phyloP scores from a whole-genome alignment of 495 filamentous ascomycete species.

The Tuber melanosporum region DNA sequence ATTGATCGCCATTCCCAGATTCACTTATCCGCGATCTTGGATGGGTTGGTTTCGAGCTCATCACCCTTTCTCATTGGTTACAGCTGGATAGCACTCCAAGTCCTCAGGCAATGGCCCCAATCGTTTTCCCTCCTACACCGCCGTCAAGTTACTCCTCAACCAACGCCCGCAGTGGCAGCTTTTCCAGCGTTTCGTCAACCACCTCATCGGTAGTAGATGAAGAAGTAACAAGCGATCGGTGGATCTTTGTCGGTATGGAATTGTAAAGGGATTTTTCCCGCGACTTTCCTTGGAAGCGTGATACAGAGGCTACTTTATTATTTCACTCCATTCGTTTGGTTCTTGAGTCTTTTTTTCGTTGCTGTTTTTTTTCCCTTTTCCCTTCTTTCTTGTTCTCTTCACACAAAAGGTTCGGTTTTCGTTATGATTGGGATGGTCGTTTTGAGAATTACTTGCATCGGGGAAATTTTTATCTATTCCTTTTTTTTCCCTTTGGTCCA shows the following conservation, averaged over 20 bases:
- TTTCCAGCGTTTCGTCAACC: constrained; percentile 31
- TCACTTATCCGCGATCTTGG: constrained; percentile 70
- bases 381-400: neutral
- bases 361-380: neutral
- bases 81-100: constrained; percentile 21
- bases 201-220: constrained; percentile 39
- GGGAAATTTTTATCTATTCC: neutral
- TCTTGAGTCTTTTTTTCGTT: neutral
- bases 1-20: constrained; percentile 32
- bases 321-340: neutral
- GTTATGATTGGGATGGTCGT: neutral
- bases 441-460: constrained; percentile 1
- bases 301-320: neutral
- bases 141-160: constrained; percentile 39
- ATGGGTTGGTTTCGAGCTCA: constrained; percentile 85
- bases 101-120: constrained; percentile 9
- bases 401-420: constrained; percentile 1
- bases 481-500: neutral
- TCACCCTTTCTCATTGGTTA: constrained; percentile 69
- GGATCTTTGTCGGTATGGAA: constrained; percentile 84
- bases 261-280: constrained; percentile 47
- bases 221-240: constrained; percentile 60
- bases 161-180: constrained; percentile 36
- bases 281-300: neutral
- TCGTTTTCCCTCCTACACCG: neutral